Evolutionary conservation across 73 alveolate genomes (phyloP).

Genomic region (Tetrahymena thermophila): DNA sequence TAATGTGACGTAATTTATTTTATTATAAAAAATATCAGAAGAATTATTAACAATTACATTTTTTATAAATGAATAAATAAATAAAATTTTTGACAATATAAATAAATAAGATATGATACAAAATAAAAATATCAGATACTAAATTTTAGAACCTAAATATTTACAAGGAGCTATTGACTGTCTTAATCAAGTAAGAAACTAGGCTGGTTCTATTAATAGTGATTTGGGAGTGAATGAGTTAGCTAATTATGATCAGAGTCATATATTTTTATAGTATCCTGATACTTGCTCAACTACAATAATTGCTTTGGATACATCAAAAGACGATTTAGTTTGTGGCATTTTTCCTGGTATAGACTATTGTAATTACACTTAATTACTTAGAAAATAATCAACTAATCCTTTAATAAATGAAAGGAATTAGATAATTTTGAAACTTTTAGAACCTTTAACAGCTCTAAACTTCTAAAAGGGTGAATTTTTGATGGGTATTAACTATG

Average conservation of each 20-base stretch:
- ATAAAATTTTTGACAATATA: not conserved
- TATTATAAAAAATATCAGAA: too few species aligned
- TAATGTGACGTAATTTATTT: too few species aligned
- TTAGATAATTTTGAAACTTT: not conserved
- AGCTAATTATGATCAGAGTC: not conserved
- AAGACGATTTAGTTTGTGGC: not conserved
- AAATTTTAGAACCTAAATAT: not conserved
- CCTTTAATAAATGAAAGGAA: not conserved
- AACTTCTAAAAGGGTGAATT: not conserved
- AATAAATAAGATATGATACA: not conserved
- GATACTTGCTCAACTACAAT: not conserved
- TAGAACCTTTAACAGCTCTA: not conserved
- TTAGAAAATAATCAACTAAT: not conserved
- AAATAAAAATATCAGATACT: not conserved
- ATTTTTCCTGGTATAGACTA: not conserved
- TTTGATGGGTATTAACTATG: not conserved
- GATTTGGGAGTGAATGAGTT: not conserved
- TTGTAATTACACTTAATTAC: not conserved
- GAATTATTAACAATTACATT: too few species aligned
- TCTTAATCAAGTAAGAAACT: not conserved
- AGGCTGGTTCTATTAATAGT: not conserved
- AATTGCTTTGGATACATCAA: not conserved
- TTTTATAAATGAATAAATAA: too few species aligned
- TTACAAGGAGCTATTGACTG: not conserved
- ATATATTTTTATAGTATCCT: not conserved